Percentiles rank a stretch among this genome's conserved stretches.
phyloP scores from a whole-genome alignment of 345 rosid species.

The Ceriops decandra region DNA sequence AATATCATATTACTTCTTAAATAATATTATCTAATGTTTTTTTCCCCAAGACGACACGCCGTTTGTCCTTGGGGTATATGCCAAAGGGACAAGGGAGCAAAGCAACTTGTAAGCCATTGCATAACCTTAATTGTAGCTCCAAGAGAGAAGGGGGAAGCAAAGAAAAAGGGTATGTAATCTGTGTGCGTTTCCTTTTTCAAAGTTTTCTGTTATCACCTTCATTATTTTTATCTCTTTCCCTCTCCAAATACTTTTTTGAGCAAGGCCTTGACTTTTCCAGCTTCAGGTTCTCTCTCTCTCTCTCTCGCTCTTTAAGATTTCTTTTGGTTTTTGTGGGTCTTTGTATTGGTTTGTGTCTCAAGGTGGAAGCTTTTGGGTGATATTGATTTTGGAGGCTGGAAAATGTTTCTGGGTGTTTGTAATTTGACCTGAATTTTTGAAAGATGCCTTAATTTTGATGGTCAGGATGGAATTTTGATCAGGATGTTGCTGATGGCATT shows the following conservation, averaged over 20 bases:
- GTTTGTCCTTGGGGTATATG: background rate
- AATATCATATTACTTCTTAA: too few species aligned
- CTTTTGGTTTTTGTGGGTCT: background rate
- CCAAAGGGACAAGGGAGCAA: background rate
- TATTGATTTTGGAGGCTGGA: background rate
- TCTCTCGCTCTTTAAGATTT: background rate
- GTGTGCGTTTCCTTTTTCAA: background rate
- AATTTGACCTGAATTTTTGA: background rate
- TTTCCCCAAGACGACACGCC: background rate
- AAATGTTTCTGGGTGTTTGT: slow-evolving; percentile 5
- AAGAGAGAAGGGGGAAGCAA: slow-evolving; percentile 6
- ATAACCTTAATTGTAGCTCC: slow-evolving; percentile 20
- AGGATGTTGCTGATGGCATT: background rate
- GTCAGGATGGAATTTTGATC: background rate
- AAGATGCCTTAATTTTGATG: background rate
- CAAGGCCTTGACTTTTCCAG: background rate
- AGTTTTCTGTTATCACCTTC: background rate
- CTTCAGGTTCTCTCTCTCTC: slow-evolving; percentile 2
- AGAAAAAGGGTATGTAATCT: background rate
- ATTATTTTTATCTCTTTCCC: background rate
- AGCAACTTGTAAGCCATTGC: background rate
- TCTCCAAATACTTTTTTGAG: background rate
- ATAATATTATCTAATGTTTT: too few species aligned
- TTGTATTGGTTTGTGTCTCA: background rate
- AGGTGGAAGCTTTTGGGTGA: background rate